A percentile compares a stretch with the other conserved stretches of the same genome.
Evolutionary conservation across 2,329 filamentous ascomycete species (phyloP).

Genomic region (Aspergillus caelatus): DNA sequence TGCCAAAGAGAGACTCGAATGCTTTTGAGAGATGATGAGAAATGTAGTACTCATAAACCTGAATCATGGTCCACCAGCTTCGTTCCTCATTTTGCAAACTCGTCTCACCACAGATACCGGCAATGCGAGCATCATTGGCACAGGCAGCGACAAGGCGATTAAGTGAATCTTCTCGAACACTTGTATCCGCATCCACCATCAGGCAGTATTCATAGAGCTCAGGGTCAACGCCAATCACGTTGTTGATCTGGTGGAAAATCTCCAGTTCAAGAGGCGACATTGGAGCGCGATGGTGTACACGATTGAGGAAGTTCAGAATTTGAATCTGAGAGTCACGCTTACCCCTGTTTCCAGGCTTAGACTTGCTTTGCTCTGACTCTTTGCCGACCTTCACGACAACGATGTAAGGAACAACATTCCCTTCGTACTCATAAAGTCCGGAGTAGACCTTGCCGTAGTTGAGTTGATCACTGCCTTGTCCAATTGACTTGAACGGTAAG

Average conservation of each 20-base stretch:
- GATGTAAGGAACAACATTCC: constrained; percentile 94
- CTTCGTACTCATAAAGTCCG: constrained; percentile 94
- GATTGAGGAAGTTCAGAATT: constrained; percentile 96
- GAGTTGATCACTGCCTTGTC: constrained; percentile 83
- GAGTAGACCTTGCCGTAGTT: constrained; percentile 99
- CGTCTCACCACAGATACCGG: constrained; percentile 96
- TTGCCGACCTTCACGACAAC: constrained; percentile 97
- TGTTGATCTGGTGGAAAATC: constrained; percentile 99
- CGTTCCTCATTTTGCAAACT: constrained; percentile 92
- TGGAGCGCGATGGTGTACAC: constrained; percentile 87
- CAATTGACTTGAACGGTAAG: constrained; percentile 90
- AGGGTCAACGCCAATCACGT: constrained; percentile 96
- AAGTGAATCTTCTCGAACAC: constrained; percentile 85
- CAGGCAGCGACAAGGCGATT: constrained; percentile 92
- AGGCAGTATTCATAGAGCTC: constrained; percentile 96
- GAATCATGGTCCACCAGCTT: constrained; percentile 99
- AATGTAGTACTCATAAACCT: constrained; percentile 99
- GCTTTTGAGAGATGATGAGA: constrained; percentile 96
- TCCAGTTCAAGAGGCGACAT: constrained; percentile 97
- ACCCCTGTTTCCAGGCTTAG: constrained; percentile 95
- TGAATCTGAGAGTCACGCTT: constrained; percentile 98
- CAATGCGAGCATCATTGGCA: constrained; percentile 92
- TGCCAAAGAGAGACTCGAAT: constrained; percentile 96
- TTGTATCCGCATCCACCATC: constrained; percentile 98
- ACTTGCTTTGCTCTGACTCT: constrained; percentile 85